phyloP scores from a whole-genome alignment of 305 asterid species.

The Lippia alba region DNA sequence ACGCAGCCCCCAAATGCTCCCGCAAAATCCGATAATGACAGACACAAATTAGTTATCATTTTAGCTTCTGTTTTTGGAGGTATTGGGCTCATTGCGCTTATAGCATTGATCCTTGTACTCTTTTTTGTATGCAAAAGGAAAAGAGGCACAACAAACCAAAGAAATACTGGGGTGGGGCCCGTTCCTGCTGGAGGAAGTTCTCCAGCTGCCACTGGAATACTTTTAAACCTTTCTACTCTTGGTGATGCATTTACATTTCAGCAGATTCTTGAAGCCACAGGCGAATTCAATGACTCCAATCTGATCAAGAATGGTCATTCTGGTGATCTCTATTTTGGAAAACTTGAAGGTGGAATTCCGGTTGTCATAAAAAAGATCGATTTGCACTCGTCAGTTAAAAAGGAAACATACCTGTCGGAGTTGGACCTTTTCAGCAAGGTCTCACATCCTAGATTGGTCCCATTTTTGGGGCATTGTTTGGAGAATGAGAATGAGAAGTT shows the following conservation, averaged over 20 bases:
- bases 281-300: slow-evolving; percentile 63
- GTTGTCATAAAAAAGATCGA: slow-evolving; percentile 74
- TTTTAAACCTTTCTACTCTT: slow-evolving; percentile 56
- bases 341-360: slow-evolving; percentile 71
- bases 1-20: slow-evolving; percentile 50
- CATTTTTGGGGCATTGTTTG: slow-evolving; percentile 86
- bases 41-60: slow-evolving; percentile 50
- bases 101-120: slow-evolving; percentile 42
- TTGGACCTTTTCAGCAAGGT: slow-evolving; percentile 71
- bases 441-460: slow-evolving; percentile 82
- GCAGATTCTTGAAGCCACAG: slow-evolving; percentile 78
- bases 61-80: slow-evolving; percentile 79
- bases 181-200: slow-evolving; percentile 63
- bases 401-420: slow-evolving; percentile 66
- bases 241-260: slow-evolving; percentile 79
- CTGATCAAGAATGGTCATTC: slow-evolving; percentile 83
- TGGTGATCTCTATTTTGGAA: slow-evolving; percentile 78
- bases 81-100: slow-evolving; percentile 55
- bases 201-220: slow-evolving; percentile 45
- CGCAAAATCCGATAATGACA: slow-evolving; percentile 45
- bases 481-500: slow-evolving; percentile 80
- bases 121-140: slow-evolving; percentile 61
- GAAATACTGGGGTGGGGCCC: slow-evolving; percentile 67
- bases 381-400: slow-evolving; percentile 55
- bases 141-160: slow-evolving; percentile 55